Evolutionary conservation across 2,329 filamentous ascomycete genomes (phyloP).

Genomic region (Neurospora sp.): DNA sequence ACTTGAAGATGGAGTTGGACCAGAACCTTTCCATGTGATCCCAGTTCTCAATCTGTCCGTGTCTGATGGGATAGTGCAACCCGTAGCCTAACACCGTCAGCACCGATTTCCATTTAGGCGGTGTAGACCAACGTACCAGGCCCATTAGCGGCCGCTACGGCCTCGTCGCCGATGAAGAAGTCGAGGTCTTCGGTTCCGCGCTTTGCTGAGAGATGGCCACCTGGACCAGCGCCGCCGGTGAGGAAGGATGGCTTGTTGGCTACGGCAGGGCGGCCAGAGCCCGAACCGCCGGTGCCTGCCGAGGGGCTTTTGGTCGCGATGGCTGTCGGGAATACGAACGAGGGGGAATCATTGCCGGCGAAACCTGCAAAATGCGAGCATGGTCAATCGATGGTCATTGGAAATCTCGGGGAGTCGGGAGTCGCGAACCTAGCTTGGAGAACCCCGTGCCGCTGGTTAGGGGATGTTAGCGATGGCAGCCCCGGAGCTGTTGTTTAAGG

Average conservation of each 20-base stretch:
- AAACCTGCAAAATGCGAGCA: conserved; percentile 54
- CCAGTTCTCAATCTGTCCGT: conserved; percentile 99
- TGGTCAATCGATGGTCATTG: background rate
- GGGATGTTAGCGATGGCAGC: conserved; percentile 27
- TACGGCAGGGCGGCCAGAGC: conserved; percentile 80
- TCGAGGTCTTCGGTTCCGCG: conserved; percentile 95
- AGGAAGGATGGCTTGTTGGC: conserved; percentile 93
- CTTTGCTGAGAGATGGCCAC: conserved; percentile 78
- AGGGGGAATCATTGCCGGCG: conserved; percentile 97
- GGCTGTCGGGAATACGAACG: conserved; percentile 97
- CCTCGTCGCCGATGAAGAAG: conserved; percentile 98
- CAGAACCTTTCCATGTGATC: conserved; percentile 99
- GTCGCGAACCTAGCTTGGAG: conserved; percentile 81
- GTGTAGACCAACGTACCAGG: conserved; percentile 32
- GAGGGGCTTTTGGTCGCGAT: conserved; percentile 86
- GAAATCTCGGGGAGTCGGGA: background rate
- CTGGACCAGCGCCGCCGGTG: conserved; percentile 75
- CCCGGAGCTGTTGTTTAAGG: conserved; percentile 15
- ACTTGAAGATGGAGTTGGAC: conserved; percentile 99
- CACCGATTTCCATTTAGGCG: background rate
- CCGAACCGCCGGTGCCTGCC: conserved; percentile 61
- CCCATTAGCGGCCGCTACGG: conserved; percentile 70
- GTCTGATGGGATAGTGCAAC: conserved; percentile 92
- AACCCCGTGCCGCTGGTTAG: conserved; percentile 85
- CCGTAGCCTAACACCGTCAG: conserved; percentile 60